These are phyloP conservation scores for Chrysoporthe puriensis DNA, from an alignment of 2,329 filamentous ascomycete genomes.

Conservation along the genomic window DNA sequence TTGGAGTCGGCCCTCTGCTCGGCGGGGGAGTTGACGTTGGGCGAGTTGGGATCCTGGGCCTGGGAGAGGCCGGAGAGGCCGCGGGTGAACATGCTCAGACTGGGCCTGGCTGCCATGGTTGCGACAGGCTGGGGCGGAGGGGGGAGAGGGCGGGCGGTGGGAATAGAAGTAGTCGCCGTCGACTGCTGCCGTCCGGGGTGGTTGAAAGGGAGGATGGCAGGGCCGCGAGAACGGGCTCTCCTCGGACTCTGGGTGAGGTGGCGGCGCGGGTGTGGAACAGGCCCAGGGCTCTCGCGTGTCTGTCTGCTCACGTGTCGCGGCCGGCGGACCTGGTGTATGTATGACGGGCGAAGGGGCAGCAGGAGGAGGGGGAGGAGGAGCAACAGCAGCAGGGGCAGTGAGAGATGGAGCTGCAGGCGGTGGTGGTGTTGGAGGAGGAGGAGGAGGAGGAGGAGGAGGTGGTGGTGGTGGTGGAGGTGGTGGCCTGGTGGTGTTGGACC, in stretches of 20 bases:
- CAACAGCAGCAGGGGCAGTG: slow-evolving; percentile 15
- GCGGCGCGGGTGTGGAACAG: slow-evolving; percentile 9
- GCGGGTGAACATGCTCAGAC: slow-evolving; percentile 58
- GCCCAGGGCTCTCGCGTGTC: background rate
- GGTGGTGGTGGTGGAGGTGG: background rate
- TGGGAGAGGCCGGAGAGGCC: slow-evolving; percentile 66
- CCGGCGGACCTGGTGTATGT: slow-evolving; percentile 1
- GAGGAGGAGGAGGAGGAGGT: background rate
- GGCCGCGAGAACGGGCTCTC: slow-evolving; percentile 13
- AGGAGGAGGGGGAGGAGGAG: background rate
- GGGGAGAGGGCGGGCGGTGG: background rate
- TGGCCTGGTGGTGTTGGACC: no score
- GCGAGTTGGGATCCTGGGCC: slow-evolving; percentile 61
- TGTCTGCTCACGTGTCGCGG: background rate
- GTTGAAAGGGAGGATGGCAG: background rate
- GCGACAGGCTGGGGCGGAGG: slow-evolving; percentile 13
- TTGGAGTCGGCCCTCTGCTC: slow-evolving; percentile 77
- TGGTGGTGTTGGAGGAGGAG: background rate
- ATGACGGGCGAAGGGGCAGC: background rate
- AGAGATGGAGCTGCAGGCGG: background rate
- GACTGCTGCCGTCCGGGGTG: background rate
- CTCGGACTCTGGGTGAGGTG: slow-evolving; percentile 4
- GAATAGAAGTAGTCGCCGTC: slow-evolving; percentile 5
- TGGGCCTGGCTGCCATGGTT: slow-evolving; percentile 60
- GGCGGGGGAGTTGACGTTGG: slow-evolving; percentile 68